phyloP scores from a whole-genome alignment of 352 stramenopile species.

The Phytophthora foliorum region DNA sequence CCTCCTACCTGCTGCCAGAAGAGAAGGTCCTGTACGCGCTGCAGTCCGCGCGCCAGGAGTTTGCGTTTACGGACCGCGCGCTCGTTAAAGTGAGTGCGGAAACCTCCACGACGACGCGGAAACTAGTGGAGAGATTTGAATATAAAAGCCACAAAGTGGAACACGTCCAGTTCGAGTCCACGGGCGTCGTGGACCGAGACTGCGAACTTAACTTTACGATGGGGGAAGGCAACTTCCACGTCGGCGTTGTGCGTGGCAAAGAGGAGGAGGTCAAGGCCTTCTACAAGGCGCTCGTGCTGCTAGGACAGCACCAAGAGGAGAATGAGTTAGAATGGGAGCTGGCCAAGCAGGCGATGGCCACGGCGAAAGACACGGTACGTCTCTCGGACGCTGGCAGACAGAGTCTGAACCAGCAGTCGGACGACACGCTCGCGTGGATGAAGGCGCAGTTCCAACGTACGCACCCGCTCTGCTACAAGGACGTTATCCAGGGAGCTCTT shows the following conservation, averaged over 20 bases:
- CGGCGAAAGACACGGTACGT: constrained; percentile 42
- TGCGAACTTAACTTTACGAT: constrained; percentile 55
- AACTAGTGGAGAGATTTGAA: constrained; percentile 46
- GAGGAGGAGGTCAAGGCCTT: constrained; percentile 39
- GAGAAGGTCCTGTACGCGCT: constrained; percentile 61
- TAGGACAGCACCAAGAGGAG: constrained; percentile 44
- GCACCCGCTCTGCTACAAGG: constrained; percentile 50
- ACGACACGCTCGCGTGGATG: constrained; percentile 51
- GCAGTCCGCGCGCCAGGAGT: constrained; percentile 64
- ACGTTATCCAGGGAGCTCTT: constrained; percentile 40
- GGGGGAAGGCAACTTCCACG: constrained; percentile 34
- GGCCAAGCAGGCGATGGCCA: constrained; percentile 31
- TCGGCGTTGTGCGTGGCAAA: constrained; percentile 44
- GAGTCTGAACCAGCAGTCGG: constrained; percentile 51
- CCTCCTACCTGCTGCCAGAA: constrained; percentile 45
- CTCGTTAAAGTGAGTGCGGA: constrained; percentile 48
- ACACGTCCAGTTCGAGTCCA: constrained; percentile 53
- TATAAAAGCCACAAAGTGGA: constrained; percentile 40
- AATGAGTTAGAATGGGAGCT: constrained; percentile 53
- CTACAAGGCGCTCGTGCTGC: constrained; percentile 54
- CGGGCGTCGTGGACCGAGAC: constrained; percentile 56
- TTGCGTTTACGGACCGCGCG: constrained; percentile 64
- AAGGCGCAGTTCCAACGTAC: constrained; percentile 42
- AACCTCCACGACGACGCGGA: constrained; percentile 42
- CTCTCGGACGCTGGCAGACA: constrained; percentile 43